Percentiles rank a stretch among this genome's conserved stretches.
phyloP scores from a whole-genome alignment of 345 rosid species.

The Linum trigynum region DNA sequence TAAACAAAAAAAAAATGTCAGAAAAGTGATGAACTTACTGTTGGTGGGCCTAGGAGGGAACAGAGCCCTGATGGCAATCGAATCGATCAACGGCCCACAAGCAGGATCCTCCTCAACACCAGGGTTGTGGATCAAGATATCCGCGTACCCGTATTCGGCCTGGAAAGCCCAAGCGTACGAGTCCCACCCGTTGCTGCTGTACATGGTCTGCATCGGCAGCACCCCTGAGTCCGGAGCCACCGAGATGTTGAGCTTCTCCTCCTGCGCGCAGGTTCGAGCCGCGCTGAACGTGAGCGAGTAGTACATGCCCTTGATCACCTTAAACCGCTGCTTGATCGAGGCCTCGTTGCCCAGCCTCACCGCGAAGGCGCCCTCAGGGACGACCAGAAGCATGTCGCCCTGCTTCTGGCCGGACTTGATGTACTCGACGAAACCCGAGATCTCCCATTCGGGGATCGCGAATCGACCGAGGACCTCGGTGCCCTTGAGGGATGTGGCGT shows the following conservation, averaged over 20 bases:
- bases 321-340: slow-evolving; percentile 17
- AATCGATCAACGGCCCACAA: slow-evolving; percentile 30
- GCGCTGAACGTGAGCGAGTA: slow-evolving; percentile 27
- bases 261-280: slow-evolving; percentile 29
- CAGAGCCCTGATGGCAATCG: slow-evolving; percentile 19
- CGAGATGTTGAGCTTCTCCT: slow-evolving; percentile 17
- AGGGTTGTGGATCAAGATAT: slow-evolving; percentile 27
- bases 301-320: slow-evolving; percentile 19
- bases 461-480: slow-evolving; percentile 10
- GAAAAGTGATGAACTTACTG: slow-evolving; percentile 13
- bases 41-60: slow-evolving; percentile 25
- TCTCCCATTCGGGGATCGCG: slow-evolving; percentile 22
- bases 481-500: slow-evolving; percentile 19
- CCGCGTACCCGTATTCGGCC: slow-evolving; percentile 11
- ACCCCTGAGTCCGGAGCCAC: slow-evolving; percentile 28
- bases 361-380: slow-evolving; percentile 24
- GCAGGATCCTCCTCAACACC: slow-evolving; percentile 37
- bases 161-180: slow-evolving; percentile 29
- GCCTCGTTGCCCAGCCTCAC: slow-evolving; percentile 27
- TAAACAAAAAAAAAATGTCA: background rate
- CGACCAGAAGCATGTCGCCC: slow-evolving; percentile 28
- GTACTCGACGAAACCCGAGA: slow-evolving; percentile 26
- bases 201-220: slow-evolving; percentile 29
- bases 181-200: slow-evolving; percentile 33
- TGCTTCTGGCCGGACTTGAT: slow-evolving; percentile 26